Evolutionary conservation across 805 yeast genomes (phyloP), one percentile per base, ranked within the genome.

Genomic region (Metschnikowia proteae): DNA sequence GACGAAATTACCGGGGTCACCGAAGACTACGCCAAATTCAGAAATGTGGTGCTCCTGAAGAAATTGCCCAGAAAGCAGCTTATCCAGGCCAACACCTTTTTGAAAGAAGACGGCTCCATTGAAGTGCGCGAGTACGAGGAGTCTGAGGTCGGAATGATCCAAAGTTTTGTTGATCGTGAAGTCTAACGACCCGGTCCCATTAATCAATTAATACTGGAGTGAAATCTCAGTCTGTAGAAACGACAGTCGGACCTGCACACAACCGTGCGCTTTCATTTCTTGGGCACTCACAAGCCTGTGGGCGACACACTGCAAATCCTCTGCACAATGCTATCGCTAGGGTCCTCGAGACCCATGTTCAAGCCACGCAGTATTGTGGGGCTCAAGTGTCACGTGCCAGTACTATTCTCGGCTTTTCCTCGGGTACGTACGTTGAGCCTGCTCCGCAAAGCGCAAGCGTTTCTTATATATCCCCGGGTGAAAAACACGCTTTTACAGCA

Each of bases 61-160:
- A 86, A 88, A 67, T 74, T 84, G 57, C 96, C 97, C 53, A 80
- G 97, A 65, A 84, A 83, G 65, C 95, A 88, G 64, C 79, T 84
- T 56, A 81, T 89, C 49, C 97, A 89, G 67, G 88, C 90, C 27
- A 89, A 89, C 67, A 85, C 96, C 6, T 57, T 68, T 26, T 53
- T 80, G 39, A 56, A 62, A 10, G 71, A 60, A 7, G 75, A 66
- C 4, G 74, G 66, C 6, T 64, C 62, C 5, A 82, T 84, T 30
- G 74, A 67, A 36, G 73, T 88, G n/a, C 75, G 73, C 49, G 96
- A 87, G 61, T 89, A 89, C 59, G 83, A 80, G 27, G 92, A 86
- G 62, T 74, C 83, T 9, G 82, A 82, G 55, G 71, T 73, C 32
- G 96, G 96, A 27, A 77, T 89, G 86, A 85, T 89, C 60, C 79